Evolutionary conservation across 306 rosid genomes (phyloP), one percentile per base, ranked within the genome.

Genomic region (Vachellia pachyceras): DNA sequence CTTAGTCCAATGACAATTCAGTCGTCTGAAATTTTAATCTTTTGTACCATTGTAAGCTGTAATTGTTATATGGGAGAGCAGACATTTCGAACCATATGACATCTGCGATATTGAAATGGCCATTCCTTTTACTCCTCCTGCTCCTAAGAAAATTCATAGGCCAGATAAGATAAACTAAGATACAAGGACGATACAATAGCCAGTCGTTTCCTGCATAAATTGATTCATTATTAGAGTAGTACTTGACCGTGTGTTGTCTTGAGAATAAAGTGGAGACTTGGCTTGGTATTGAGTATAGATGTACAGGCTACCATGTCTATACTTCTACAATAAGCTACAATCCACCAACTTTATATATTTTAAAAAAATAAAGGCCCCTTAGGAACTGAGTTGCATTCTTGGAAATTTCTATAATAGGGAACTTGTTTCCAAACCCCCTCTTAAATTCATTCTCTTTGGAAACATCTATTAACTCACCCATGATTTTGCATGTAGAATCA

Each of bases 401-500:
- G 87, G 79, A 81, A 84, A 83, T 82, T 77, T 77, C 82, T 83
- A 80, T 86, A 77, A 52, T 69, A 73, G 76, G 72, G 80, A 75
- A 45, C 75, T 76, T 75, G 60, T 61, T 52, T 77, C 78, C 70
- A 37, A 37, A 18, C 25, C 23, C n/a, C n/a, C 8, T 22, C 70
- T 78, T 20, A 29, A 13, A 61, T 57, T 17, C 35, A 7, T 18
- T 42, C 77, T 25, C 23, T 49, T 36, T 69, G 85, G 52, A 44
- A 54, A 63, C 55, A 73, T 79, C 79, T 77, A 69, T 78, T 8
- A 77, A 72, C 75, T 82, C 72, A 54, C 63, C n/a, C 40, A 37
- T 40, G 76, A 44, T 39, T 39, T 73, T 86, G 88, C 44, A 68
- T 84, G 81, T 80, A 92, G 93, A 87, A 81, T 58, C 87, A 87